A percentile compares a stretch with the other conserved stretches of the same genome.
These are phyloP conservation scores for Cyclotella distinguenda DNA, from an alignment of 108 stramenopile species.

Conservation along the genomic window DNA sequence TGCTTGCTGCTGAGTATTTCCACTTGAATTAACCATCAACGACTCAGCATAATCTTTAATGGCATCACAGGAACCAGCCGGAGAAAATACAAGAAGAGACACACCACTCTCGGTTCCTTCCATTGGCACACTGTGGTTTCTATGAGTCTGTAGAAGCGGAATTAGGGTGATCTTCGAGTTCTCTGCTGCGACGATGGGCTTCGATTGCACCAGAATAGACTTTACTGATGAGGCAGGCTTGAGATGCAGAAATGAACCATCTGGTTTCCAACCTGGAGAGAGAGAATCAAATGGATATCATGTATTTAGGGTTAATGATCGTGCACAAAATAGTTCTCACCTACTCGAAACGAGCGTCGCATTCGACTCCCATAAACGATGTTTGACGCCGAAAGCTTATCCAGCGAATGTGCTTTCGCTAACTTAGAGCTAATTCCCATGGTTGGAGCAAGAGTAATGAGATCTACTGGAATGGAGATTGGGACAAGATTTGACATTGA, in stretches of 20 bases:
- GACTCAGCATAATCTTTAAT: slow-evolving; percentile 34
- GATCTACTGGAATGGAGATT: background rate
- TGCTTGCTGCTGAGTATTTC: slow-evolving; percentile 8
- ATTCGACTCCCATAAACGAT: slow-evolving; percentile 74
- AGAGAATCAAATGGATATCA: background rate
- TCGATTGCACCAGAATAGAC: slow-evolving; percentile 25
- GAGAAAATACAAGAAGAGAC: slow-evolving; percentile 49
- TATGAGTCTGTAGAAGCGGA: slow-evolving; percentile 52
- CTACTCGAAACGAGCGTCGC: slow-evolving; percentile 80
- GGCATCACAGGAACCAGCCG: background rate
- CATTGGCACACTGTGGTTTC: slow-evolving; percentile 29
- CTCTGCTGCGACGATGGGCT: slow-evolving; percentile 14
- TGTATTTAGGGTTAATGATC: background rate
- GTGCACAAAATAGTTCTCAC: slow-evolving; percentile 19
- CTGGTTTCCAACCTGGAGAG: slow-evolving; percentile 60
- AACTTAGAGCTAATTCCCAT: slow-evolving; percentile 34
- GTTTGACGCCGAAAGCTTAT: slow-evolving; percentile 44
- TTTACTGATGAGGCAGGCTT: slow-evolving; percentile 4
- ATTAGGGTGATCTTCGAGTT: slow-evolving; percentile 1
- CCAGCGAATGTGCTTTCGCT: slow-evolving; percentile 31
- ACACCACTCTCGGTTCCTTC: slow-evolving; percentile 22
- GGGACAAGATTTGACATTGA: background rate
- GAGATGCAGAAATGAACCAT: slow-evolving; percentile 67
- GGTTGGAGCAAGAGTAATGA: background rate
- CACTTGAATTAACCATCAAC: slow-evolving; percentile 1